Percentiles rank a stretch among this genome's conserved stretches.
Evolutionary conservation across 2,329 filamentous ascomycete species (phyloP).

Genomic region (Drechslerella dactyloides): DNA sequence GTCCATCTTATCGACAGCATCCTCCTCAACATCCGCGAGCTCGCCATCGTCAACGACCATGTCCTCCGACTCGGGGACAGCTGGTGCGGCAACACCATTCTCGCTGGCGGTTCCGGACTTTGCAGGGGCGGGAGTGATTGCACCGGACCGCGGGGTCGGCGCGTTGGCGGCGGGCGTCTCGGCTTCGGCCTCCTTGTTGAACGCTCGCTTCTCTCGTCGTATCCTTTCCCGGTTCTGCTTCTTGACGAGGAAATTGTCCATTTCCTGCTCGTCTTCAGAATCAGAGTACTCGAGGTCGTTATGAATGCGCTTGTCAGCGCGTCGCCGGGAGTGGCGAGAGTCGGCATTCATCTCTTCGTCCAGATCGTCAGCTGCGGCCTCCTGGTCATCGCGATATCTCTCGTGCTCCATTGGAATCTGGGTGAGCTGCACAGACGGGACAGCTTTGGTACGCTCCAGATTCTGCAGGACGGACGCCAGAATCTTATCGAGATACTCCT

Average conservation of each 20-base stretch:
- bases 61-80: conserved; percentile 30
- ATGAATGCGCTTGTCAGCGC: conserved; percentile 67
- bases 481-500: conserved; percentile 73
- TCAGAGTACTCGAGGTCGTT: conserved; percentile 68
- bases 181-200: conserved; percentile 50
- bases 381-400: conserved; percentile 64
- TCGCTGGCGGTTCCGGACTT: conserved; percentile 36
- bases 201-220: conserved; percentile 50
- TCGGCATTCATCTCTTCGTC: conserved; percentile 69
- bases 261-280: conserved; percentile 66
- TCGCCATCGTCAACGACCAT: conserved; percentile 49
- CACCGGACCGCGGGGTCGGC: conserved; percentile 41
- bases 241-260: conserved; percentile 50
- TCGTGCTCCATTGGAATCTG: conserved; percentile 68
- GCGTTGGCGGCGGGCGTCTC: conserved; percentile 51
- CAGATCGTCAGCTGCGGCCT: conserved; percentile 69
- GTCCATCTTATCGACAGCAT: conserved; percentile 50
- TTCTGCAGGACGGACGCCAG: conserved; percentile 71
- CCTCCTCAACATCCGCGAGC: conserved; percentile 47
- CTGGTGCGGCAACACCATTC: conserved; percentile 14
- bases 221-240: conserved; percentile 46
- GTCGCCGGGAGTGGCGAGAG: conserved; percentile 66
- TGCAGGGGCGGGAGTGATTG: conserved; percentile 25
- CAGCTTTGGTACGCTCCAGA: conserved; percentile 68
- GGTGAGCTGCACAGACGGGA: conserved; percentile 70